Evolutionary conservation across 495 filamentous ascomycete genomes (phyloP), one percentile per base, ranked within the genome.

Genomic region (Aspergillus avenaceus): DNA sequence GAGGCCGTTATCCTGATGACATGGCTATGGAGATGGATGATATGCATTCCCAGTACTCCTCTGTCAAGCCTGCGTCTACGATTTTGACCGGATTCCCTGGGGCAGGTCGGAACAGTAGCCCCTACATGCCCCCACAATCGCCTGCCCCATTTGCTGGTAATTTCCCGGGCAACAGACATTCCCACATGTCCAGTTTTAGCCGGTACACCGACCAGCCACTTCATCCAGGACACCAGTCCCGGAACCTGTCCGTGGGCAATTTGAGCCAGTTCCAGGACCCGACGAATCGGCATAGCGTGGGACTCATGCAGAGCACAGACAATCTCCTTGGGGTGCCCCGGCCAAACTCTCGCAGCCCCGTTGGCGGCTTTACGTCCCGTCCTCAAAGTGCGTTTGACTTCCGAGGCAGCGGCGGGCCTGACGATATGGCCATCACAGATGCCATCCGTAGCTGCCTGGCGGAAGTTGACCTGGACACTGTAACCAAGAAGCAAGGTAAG

Each of bases 11-110:
- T 58, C 78, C 83, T 21, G 85, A 90, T 54, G 73, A 75, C 29
- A 61, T 58, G 41, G 83, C 71, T 14, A 89, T 90, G 71, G 93
- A 97, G 66, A 90, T 97, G 86, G 93, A 98, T 61, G 93, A 98
- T 59, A 93, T 97, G 79, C 91, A 92, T 60, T 95, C 90, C 1
- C 82, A 95, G 47, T 97, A 97, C 70, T 97, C 92, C 8, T 95
- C 91, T 2, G 88, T 91, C 53, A 91, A 90, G 68, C 93, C 95
- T 19, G 88, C 91, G 2, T 96, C 91, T 0, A 90, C 87, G 2
- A 87, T 98, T 52, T 78, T 98, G 37, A 93, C 89, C 27, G 91
- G 91, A 44, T 88, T 96, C 69, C 86, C 83, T 21, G 76, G 79
- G 18, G 81, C 84, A 43, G 79, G 81, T 37, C 75, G 73, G 14